These are phyloP conservation scores for Tolypocladium tropicale DNA, from an alignment of 2,329 filamentous ascomycete genomes.

Conservation along the genomic window DNA sequence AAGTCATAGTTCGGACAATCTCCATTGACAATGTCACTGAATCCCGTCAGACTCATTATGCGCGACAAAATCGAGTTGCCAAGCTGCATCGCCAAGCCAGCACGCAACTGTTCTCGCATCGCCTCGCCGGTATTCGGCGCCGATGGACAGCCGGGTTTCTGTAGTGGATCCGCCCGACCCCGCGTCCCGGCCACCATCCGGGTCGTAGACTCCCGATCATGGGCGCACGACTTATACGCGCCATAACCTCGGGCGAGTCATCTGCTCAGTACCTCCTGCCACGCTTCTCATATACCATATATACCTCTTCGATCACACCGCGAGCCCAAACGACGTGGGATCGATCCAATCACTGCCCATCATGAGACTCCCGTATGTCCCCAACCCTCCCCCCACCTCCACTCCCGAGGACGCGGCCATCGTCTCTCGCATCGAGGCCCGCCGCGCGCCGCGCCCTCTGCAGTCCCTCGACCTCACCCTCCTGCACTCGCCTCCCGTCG, in stretches of 20 bases:
- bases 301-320: not conserved
- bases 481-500: conserved; percentile 62
- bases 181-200: not conserved
- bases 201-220: not conserved
- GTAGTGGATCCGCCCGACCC: not conserved
- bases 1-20: not conserved
- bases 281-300: not conserved
- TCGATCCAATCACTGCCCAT: not conserved
- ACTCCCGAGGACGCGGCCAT: conserved; percentile 42
- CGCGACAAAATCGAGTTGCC: not conserved
- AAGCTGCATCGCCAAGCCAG: no score
- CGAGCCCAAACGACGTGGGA: not conserved
- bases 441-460: conserved; percentile 58
- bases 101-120: not conserved
- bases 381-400: conserved; percentile 37
- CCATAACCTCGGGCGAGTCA: not conserved
- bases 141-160: not conserved
- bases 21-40: not conserved
- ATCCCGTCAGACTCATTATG: no score
- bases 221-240: not conserved
- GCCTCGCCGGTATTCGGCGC: not conserved
- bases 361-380: conserved; percentile 60
- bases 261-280: not conserved
- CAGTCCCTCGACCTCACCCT: conserved; percentile 68
- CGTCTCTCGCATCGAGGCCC: conserved; percentile 51